Percentiles rank a stretch among this genome's conserved stretches.
These are phyloP conservation scores for Aureobasidium sp. DNA, from an alignment of 2,329 filamentous ascomycete species.

Conservation along the genomic window DNA sequence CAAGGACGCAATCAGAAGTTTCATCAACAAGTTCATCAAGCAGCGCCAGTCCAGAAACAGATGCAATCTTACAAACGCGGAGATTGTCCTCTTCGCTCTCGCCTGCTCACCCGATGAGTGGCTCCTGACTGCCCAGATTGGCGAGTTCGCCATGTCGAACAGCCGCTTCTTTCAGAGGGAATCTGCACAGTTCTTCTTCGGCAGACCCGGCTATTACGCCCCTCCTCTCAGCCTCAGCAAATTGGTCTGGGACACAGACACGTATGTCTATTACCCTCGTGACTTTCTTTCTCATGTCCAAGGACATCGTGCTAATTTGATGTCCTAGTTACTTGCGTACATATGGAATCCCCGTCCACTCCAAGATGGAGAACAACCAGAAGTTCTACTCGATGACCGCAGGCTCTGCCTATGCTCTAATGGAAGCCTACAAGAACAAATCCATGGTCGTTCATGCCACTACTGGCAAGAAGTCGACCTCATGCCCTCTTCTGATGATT, in stretches of 20 bases:
- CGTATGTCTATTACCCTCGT: neutral
- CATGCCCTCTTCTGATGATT: neutral
- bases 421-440: neutral
- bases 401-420: neutral
- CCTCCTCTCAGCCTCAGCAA: neutral
- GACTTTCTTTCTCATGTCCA: neutral
- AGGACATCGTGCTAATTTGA: neutral
- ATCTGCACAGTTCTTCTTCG: neutral
- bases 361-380: neutral
- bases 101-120: neutral
- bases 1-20: neutral
- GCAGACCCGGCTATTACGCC: neutral
- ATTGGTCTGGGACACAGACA: neutral
- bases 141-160: neutral
- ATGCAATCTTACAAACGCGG: neutral
- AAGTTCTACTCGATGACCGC: neutral
- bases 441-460: neutral
- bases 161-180: neutral
- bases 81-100: neutral
- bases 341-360: neutral
- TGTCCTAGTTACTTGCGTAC: neutral
- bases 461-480: neutral
- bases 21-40: neutral
- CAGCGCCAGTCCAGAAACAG: neutral
- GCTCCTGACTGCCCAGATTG: neutral